Evolutionary conservation across 2,329 filamentous ascomycete species (phyloP), one percentile per base, ranked within the genome.

Genomic region (Sarocladium strictum): DNA sequence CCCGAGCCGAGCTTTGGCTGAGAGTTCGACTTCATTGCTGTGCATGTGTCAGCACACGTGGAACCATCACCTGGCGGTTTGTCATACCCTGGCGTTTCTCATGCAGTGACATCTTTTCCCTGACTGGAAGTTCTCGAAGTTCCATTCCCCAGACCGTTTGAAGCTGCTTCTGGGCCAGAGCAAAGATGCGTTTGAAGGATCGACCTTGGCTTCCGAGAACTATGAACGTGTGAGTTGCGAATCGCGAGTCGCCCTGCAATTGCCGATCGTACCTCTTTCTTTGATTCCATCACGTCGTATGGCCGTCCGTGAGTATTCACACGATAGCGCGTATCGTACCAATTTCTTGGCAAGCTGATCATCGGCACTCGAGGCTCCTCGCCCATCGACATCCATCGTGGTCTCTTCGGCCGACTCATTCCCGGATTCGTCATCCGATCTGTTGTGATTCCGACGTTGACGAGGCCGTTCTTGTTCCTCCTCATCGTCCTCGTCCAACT

Each of bases 61-160:
- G 6, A 4, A 15, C 43, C 7, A 27, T 3, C 27, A 33, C 24
- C 21, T 12, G 3, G 14, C 10, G 11, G 7, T 6, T 38, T 32
- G 11, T 9, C 27, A 51, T 72, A 85, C 87, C 88, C 76, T 88
- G 85, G 62, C 90, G 83, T 65, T 81, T 82, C 59, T 96, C 89
- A 56, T 84, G 84, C 32, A 96, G 71, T 0, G 90, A 90, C 50
- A 89, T 79, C 69, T 91, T 95, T 64, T 97, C 93, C 63, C 81
- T 82, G 1, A 80, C 76, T 0, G 94, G 91, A 51, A 97, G 76
- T 70, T 97, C 92, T 3, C 83, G 78, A 77, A 99, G 81, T 67
- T 92, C 81, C 91, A 97, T 96, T n/a, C 94, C 94, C 70, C 96
- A 97, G 1, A 85, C 79, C 2, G 73, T 72, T 49, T 78, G 76